Evolutionary conservation across 1,284 basidiomycete genomes (phyloP), one percentile per base, ranked within the genome.

Genomic region (Amylostereum chailletii): DNA sequence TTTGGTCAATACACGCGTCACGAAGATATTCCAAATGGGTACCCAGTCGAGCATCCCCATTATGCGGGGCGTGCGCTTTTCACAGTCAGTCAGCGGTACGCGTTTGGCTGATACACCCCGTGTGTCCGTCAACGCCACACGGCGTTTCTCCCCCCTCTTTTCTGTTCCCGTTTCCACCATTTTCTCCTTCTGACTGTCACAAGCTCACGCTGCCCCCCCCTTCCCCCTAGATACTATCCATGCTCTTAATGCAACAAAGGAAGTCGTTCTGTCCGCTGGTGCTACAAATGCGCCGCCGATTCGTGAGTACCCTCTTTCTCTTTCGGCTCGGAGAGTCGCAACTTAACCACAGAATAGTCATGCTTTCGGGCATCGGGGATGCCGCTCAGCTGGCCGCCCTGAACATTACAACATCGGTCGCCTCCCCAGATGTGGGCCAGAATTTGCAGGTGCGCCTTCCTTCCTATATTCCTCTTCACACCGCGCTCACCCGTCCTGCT

Each of bases 181-280:
- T 2, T 31, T 10, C 11, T 42, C n/a, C 49, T 45, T 31, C 30
- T 2, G 40, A 11, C 27, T 39, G 46, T 48, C 32, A 26, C 41
- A 30, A 31, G 51, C 44, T 4, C 56, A 57, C 45, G 19, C 19
- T 19, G 19, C 19, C 19, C 19, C 19, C 19, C 19, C 19, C 19
- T 19, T 1, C 19, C 19, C 19, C 19, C 19, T 19, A 59, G 58
- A 40, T 34, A 58, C 29, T 10, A 46, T 47, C 48, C 48, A 42
- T 9, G 55, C 62, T 9, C 53, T 63, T 29, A 60, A 49, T 5
- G 72, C 67, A 2, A 54, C 41, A 31, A 69, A 66, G 42, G 72
- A 74, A 53, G 51, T 76, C n/a, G 68, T 77, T 34, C 62, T 77
- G 5, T 70, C 72, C 37, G 68, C 70, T 4, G 74, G 74, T 8